phyloP scores from a whole-genome alignment of 345 rosid species.

The Atalantia buxifolia region DNA sequence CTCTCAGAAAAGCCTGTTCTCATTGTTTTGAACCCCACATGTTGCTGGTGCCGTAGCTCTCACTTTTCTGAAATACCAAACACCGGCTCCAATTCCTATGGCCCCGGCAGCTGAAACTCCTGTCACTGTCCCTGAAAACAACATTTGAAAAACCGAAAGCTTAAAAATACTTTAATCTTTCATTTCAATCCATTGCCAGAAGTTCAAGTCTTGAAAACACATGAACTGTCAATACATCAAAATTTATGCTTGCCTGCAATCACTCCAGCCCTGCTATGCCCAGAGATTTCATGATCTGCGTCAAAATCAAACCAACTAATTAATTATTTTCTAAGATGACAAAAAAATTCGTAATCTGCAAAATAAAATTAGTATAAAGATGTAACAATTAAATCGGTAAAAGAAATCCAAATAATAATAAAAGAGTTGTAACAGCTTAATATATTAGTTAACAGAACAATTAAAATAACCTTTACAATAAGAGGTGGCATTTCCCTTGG shows the following conservation, averaged over 20 bases:
- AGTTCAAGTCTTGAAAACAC: background rate
- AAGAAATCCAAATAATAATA: no score
- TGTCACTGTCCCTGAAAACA: slow-evolving; percentile 54
- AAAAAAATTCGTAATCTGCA: no score
- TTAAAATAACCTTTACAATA: slow-evolving; percentile 53
- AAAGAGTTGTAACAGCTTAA: no score
- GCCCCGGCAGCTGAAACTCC: slow-evolving; percentile 78
- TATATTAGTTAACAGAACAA: no score
- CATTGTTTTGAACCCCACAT: slow-evolving; percentile 85
- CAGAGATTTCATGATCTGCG: slow-evolving; percentile 36
- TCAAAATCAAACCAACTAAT: background rate
- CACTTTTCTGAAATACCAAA: slow-evolving; percentile 76
- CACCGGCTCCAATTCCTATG: slow-evolving; percentile 66
- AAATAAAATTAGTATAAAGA: no score
- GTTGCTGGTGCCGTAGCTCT: slow-evolving; percentile 83
- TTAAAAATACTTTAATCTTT: background rate
- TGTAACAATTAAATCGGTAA: no score
- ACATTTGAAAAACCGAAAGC: background rate
- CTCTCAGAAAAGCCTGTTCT: slow-evolving; percentile 70
- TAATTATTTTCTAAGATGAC: no score
- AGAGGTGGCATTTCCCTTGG: slow-evolving; percentile 58
- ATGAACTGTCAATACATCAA: background rate
- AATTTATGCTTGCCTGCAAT: slow-evolving; percentile 44
- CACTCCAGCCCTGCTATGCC: slow-evolving; percentile 37
- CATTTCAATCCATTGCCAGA: background rate